phyloP scores from a whole-genome alignment of 2,329 filamentous ascomycete species.

The Epichloe glyceriae region DNA sequence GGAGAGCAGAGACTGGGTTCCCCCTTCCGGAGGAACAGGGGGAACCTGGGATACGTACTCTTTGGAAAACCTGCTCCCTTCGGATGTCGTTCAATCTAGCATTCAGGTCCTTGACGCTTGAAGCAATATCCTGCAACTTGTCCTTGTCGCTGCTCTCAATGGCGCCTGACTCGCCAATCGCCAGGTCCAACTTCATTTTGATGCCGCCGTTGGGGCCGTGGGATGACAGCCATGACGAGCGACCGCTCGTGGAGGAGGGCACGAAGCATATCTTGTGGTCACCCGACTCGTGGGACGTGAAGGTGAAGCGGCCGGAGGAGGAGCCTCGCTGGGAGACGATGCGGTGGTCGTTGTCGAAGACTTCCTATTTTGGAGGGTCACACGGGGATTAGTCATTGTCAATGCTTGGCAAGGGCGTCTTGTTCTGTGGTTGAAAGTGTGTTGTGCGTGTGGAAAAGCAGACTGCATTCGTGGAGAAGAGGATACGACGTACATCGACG shows the following conservation, averaged over 20 bases:
- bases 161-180: slow-evolving; percentile 85
- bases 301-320: slow-evolving; percentile 76
- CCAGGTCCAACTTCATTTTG: slow-evolving; percentile 76
- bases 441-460: not conserved
- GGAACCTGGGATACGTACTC: slow-evolving; percentile 40
- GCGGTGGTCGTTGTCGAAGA: slow-evolving; percentile 95
- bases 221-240: slow-evolving; percentile 58
- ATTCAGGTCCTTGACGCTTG: slow-evolving; percentile 83
- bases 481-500: slow-evolving; percentile 52
- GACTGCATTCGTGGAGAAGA: not conserved
- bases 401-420: not conserved
- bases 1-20: not conserved
- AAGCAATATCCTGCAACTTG: slow-evolving; percentile 81
- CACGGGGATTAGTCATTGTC: not conserved
- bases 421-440: not conserved
- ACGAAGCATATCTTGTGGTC: slow-evolving; percentile 94
- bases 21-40: not conserved
- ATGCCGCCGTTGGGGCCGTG: slow-evolving; percentile 59
- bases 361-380: slow-evolving; percentile 42
- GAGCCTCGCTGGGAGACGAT: slow-evolving; percentile 77
- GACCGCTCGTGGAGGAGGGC: slow-evolving; percentile 59
- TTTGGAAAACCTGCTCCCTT: slow-evolving; percentile 91
- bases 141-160: slow-evolving; percentile 90
- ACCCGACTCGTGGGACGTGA: slow-evolving; percentile 86
- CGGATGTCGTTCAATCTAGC: slow-evolving; percentile 75